These are phyloP conservation scores for Pythium oligandrum DNA, from an alignment of 352 stramenopile genomes.

Conservation along the genomic window DNA sequence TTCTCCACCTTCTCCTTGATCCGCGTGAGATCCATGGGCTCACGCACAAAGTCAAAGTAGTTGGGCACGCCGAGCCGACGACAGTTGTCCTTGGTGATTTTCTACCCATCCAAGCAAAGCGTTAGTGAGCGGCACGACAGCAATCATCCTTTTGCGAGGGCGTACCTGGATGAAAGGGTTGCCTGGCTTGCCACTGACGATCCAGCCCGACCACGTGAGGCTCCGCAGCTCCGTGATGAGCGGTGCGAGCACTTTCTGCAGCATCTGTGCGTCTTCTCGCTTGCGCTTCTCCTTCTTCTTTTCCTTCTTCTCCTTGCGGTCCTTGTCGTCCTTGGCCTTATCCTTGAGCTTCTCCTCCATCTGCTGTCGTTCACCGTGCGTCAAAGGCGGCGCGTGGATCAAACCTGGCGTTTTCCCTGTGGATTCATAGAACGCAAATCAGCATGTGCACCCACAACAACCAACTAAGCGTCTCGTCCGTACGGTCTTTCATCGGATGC, in stretches of 20 bases:
- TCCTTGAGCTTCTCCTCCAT: conserved; percentile 47
- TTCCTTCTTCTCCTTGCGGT: conserved; percentile 79
- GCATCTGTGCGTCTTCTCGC: conserved; percentile 52
- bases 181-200: conserved; percentile 60
- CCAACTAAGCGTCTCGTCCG: no score
- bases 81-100: conserved; percentile 85
- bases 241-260: conserved; percentile 74
- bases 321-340: conserved; percentile 62
- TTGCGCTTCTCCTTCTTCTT: conserved; percentile 84
- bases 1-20: conserved; percentile 82
- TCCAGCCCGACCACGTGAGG: conserved; percentile 71
- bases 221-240: conserved; percentile 56
- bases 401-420: conserved; percentile 43
- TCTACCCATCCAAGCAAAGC: conserved; percentile 16
- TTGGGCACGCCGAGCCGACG: conserved; percentile 75
- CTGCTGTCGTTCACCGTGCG: conserved; percentile 23
- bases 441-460: no score
- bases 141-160: no score
- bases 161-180: conserved; percentile 60
- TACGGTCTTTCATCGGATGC: conserved; percentile 28
- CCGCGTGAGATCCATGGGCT: conserved; percentile 77
- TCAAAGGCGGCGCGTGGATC: conserved; percentile 59
- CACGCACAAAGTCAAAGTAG: conserved; percentile 84
- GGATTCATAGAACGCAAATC: no score
- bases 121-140: no score